These are phyloP conservation scores for Malus hybrid DNA, from an alignment of 331 rosid genomes.

Conservation along the genomic window DNA sequence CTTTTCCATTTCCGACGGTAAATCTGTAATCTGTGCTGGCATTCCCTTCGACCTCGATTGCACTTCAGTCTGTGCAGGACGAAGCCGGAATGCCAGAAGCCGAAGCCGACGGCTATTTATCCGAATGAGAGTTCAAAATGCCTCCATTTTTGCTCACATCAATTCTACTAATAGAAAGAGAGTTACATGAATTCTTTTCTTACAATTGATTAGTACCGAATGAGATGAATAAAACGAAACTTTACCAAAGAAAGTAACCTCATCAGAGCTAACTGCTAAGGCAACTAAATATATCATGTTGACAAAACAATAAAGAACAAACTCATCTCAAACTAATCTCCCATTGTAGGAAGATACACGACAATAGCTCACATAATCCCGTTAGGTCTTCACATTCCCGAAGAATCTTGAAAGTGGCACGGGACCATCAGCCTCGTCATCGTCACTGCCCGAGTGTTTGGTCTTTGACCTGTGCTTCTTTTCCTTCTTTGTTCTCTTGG, in stretches of 20 bases:
- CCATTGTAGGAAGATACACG: conserved; percentile 31
- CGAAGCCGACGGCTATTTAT: too few species aligned
- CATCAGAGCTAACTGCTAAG: background rate
- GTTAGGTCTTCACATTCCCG: conserved; percentile 49
- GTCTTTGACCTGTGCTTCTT: conserved; percentile 64
- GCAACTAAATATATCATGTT: conserved; percentile 19
- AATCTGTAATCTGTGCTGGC: background rate
- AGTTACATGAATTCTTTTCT: background rate
- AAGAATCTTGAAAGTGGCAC: conserved; percentile 92
- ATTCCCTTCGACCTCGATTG: background rate
- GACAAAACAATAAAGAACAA: conserved; percentile 11
- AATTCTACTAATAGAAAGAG: background rate
- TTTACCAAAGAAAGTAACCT: background rate
- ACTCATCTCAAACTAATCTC: conserved; percentile 20
- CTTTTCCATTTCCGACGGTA: background rate
- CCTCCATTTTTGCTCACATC: too few species aligned
- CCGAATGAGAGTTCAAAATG: too few species aligned
- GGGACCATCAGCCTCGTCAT: conserved; percentile 62
- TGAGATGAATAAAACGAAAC: background rate
- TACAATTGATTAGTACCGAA: background rate
- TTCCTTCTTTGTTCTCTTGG: conserved; percentile 76
- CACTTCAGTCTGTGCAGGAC: background rate
- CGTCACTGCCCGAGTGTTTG: conserved; percentile 44
- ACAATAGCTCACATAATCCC: conserved; percentile 17
- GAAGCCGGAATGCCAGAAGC: background rate